Evolutionary conservation across 257 asterid genomes (phyloP), one percentile per base, ranked within the genome.

Genomic region (Fraxinus excelsior): DNA sequence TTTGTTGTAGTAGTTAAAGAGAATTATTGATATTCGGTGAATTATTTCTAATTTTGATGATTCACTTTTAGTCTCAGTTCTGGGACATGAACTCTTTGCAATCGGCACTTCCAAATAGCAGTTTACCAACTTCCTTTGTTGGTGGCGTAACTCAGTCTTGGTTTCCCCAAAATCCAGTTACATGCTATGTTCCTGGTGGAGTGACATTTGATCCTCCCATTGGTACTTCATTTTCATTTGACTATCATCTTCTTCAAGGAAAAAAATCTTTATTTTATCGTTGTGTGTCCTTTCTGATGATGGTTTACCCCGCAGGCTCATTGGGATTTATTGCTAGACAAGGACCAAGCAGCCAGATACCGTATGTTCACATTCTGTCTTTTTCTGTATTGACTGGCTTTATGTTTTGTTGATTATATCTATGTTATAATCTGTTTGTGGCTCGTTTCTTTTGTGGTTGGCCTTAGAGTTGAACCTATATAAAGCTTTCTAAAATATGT

Each of bases 41-140:
- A 34, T 34, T 23, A 11, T 38, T 40, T 73, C 76, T 77, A 53
- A 68, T 71, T 76, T 51, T 19, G 31, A 25, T 72, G 72, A 56
- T 74, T 18, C 68, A 37, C 32, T 5, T 42, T 62, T 64, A 78
- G 80, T 65, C 80, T 40, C 88, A 92, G 84, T 90, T 91, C 75
- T 92, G 96, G 93, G 90, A 91, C 80, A 84, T 88, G 92, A 86
- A 89, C 85, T 87, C 96, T 64, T 83, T 92, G 91, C 97, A 89
- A 81, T 89, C 85, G 69, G 89, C 92, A 13, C 73, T 94, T 87
- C 97, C 96, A 78, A 82, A 77, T 82, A 84, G 78, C 71, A 91
- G 82, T 80, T 29, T 76, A 67, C 84, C 91, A 67, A 62, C 86
- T 69, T 82, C 96, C 67, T 87, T 87, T 82, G 76, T 81, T 75